These are phyloP conservation scores for Coffea canephora DNA, from an alignment of 257 asterid genomes.

Conservation along the genomic window DNA sequence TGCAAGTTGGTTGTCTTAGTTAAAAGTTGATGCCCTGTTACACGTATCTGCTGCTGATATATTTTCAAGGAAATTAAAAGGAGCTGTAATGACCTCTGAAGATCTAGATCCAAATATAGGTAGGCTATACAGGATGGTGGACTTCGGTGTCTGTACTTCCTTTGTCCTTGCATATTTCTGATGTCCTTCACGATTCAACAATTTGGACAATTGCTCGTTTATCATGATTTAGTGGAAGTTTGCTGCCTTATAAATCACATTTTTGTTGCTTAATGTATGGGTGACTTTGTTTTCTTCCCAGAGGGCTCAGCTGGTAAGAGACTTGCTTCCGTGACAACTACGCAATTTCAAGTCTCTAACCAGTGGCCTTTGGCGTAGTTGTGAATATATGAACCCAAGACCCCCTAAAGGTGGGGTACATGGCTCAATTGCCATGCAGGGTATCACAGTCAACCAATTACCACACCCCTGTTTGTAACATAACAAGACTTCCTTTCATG, in stretches of 20 bases:
- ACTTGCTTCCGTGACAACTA: background rate
- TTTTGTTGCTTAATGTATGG: background rate
- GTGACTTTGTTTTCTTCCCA: background rate
- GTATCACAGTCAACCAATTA: background rate
- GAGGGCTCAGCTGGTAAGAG: conserved; percentile 2
- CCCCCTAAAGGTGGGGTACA: background rate
- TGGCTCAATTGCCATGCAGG: background rate
- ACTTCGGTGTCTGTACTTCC: background rate
- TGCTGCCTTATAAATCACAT: background rate
- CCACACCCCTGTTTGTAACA: background rate
- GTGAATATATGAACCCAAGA: background rate
- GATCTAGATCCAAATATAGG: background rate
- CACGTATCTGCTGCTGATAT: background rate
- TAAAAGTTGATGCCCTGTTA: background rate
- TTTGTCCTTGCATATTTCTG: background rate
- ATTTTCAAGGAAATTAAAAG: background rate
- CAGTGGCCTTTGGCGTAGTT: background rate
- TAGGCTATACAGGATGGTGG: background rate
- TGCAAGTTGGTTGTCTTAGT: background rate
- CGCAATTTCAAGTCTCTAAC: background rate
- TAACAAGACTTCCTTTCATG: background rate
- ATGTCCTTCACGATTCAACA: background rate
- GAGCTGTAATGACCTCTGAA: background rate
- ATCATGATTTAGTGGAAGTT: background rate
- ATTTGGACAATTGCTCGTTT: background rate